phyloP scores from a whole-genome alignment of 2,329 filamentous ascomycete genomes.

The Aciculosporium take region DNA sequence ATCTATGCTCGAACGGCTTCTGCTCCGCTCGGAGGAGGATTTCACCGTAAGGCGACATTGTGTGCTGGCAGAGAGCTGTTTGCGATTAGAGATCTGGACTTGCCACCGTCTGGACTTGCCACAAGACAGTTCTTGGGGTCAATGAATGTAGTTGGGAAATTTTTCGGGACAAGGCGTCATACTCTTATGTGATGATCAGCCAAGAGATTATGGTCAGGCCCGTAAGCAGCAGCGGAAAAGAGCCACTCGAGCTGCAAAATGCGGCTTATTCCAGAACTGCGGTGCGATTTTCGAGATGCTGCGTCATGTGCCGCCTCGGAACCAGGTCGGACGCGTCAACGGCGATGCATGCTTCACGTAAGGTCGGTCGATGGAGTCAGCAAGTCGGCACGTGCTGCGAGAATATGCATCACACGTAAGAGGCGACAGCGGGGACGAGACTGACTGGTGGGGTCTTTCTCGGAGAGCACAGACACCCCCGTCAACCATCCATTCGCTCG shows the following conservation, averaged over 20 bases:
- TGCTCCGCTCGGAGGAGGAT: slow-evolving; percentile 45
- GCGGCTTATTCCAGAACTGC: neutral
- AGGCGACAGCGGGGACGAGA: neutral
- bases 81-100: neutral
- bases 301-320: no score
- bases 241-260: neutral
- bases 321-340: neutral
- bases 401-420: neutral
- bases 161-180: neutral
- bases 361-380: neutral
- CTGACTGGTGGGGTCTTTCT: neutral
- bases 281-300: neutral
- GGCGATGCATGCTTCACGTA: neutral
- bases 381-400: no score
- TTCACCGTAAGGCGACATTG: slow-evolving; percentile 16
- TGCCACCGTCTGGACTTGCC: no score
- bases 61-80: neutral
- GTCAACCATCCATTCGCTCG: neutral
- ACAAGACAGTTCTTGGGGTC: neutral
- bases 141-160: neutral
- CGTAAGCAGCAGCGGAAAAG: neutral
- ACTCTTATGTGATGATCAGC: neutral
- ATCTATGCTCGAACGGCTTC: slow-evolving; percentile 23
- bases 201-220: neutral
- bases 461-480: neutral